phyloP scores from a whole-genome alignment of 2,329 filamentous ascomycete species.

The Aureobasidium sp. region DNA sequence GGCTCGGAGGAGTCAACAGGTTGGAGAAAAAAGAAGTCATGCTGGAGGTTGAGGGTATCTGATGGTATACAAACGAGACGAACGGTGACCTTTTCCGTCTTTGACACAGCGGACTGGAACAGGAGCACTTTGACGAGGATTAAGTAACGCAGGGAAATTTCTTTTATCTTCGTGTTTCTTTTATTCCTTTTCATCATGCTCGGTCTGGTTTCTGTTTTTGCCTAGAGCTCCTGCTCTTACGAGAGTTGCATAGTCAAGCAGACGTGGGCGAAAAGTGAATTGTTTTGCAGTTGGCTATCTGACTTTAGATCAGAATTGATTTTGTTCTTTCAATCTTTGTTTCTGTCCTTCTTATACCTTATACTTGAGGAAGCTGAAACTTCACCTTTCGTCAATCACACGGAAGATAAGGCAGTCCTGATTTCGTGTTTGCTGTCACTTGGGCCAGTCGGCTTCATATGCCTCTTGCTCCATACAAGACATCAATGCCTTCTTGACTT shows the following conservation, averaged over 20 bases:
- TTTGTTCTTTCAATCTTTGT: not conserved
- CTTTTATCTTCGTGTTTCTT: constrained; percentile 6
- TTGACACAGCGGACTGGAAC: constrained; percentile 2
- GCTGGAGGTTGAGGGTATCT: not conserved
- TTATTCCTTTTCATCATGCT: constrained; percentile 1
- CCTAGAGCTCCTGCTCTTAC: constrained; percentile 3
- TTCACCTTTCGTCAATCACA: not conserved
- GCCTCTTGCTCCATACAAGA: not conserved
- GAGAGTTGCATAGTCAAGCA: not conserved
- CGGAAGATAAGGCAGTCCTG: not conserved
- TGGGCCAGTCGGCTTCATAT: not conserved
- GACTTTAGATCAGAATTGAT: constrained; percentile 12
- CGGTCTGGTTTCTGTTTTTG: not conserved
- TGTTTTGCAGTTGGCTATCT: constrained; percentile 6
- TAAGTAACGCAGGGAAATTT: constrained; percentile 8
- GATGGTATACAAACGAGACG: not conserved
- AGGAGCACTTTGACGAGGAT: not conserved
- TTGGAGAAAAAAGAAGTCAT: constrained; percentile 1
- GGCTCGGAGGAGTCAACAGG: not conserved
- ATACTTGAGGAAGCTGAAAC: not conserved
- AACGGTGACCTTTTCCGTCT: not conserved
- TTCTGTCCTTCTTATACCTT: not conserved
- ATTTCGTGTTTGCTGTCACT: not conserved
- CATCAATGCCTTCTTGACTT: not conserved
- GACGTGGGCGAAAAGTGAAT: constrained; percentile 6